phyloP scores from a whole-genome alignment of 331 rosid genomes.

The Pyrus hybrid region DNA sequence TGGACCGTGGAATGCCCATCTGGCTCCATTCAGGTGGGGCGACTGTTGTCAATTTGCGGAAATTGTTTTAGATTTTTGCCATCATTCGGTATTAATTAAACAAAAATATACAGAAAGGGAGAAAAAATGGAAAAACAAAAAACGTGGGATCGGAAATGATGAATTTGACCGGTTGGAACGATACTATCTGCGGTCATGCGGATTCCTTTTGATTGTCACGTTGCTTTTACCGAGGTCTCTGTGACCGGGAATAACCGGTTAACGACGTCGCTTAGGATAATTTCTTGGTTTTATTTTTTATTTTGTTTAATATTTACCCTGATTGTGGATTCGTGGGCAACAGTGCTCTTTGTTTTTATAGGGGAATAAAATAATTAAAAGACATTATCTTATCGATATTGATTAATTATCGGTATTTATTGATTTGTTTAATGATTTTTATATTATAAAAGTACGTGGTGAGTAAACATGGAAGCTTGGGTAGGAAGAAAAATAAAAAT shows the following conservation, averaged over 20 bases:
- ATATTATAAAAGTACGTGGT: conserved; percentile 23
- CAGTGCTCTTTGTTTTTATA: conserved; percentile 1
- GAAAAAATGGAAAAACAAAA: background rate
- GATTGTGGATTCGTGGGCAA: conserved; percentile 15
- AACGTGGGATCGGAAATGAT: conserved; percentile 45
- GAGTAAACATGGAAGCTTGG: conserved; percentile 37
- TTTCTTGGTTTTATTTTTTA: background rate
- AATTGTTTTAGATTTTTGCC: conserved; percentile 9
- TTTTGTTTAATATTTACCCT: background rate
- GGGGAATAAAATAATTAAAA: background rate
- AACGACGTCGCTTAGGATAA: conserved; percentile 1
- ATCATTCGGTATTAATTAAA: background rate
- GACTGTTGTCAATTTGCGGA: conserved; percentile 31
- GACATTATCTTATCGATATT: background rate
- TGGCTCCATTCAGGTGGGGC: conserved; percentile 23
- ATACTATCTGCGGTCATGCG: conserved; percentile 66
- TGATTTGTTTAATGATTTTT: background rate
- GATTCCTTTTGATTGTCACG: conserved; percentile 54
- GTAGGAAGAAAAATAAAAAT: conserved; percentile 30
- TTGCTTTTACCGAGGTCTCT: conserved; percentile 52
- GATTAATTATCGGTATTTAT: background rate
- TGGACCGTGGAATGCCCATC: conserved; percentile 22
- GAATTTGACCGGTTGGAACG: conserved; percentile 84
- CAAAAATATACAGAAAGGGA: background rate
- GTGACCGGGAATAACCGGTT: conserved; percentile 61